Conservation (phyloP, 139 green algal genomes). For the Chlorella sp. region DNA sequence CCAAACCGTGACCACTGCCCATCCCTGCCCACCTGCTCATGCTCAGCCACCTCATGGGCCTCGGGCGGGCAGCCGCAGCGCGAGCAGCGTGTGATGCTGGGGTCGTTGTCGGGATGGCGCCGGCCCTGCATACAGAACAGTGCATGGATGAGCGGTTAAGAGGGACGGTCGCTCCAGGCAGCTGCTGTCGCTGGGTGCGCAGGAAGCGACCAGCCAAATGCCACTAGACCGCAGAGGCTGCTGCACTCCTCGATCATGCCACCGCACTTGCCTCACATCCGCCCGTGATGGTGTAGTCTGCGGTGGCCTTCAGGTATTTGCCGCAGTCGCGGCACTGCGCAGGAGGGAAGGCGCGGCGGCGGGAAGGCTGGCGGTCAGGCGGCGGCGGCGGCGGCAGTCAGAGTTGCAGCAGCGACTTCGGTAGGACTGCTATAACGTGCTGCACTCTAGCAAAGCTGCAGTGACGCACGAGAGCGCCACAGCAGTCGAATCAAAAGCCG, state of each 20-base stretch:
- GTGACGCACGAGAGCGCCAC: too few relatives aligned
- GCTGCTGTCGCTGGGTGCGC: too few relatives aligned
- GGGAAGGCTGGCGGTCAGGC: too few relatives aligned
- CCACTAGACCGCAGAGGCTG: neutral
- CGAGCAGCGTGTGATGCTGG: constrained; percentile 43
- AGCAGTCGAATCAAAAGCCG: neutral
- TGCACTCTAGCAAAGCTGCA: too few relatives aligned
- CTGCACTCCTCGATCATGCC: too few relatives aligned
- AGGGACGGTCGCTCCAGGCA: too few relatives aligned
- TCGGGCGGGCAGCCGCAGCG: constrained; percentile 48
- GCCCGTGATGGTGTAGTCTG: constrained; percentile 26
- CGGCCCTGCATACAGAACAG: neutral
- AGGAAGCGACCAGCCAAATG: neutral
- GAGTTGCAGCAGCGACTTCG: too few relatives aligned
- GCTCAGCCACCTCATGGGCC: constrained; percentile 29
- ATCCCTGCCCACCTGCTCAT: neutral
- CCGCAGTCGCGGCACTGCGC: constrained; percentile 34
- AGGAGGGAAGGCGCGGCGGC: neutral
- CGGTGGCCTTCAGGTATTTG: constrained; percentile 34
- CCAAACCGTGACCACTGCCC: too few relatives aligned
- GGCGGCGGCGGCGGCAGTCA: neutral
- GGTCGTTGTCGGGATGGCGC: constrained; percentile 49
- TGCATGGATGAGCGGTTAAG: neutral
- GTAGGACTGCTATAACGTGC: too few relatives aligned
- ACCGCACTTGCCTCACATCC: too few relatives aligned